These are phyloP conservation scores for Aspergillus sojae DNA, from an alignment of 2,329 filamentous ascomycete genomes.

Conservation along the genomic window DNA sequence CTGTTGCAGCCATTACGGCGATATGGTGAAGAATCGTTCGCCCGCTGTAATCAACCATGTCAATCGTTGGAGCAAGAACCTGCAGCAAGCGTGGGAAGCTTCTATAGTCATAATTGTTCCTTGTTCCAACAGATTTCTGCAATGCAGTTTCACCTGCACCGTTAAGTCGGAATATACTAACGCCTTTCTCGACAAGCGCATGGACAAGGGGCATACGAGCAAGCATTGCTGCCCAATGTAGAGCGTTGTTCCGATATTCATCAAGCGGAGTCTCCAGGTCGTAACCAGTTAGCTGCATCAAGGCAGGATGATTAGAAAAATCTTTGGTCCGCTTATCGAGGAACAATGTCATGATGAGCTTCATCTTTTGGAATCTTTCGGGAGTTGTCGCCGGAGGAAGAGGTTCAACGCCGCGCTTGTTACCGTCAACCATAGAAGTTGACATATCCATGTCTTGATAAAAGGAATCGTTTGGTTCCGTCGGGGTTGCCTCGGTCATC, in stretches of 20 bases:
- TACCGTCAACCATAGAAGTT: conserved; percentile 32
- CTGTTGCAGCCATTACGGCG: conserved; percentile 91
- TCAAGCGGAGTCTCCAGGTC: conserved; percentile 95
- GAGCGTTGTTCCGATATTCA: conserved; percentile 77
- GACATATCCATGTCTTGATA: conserved; percentile 45
- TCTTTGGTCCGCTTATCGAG: conserved; percentile 73
- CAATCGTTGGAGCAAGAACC: conserved; percentile 84
- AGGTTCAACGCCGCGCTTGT: conserved; percentile 41
- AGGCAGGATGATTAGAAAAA: conserved; percentile 72
- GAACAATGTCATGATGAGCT: conserved; percentile 79
- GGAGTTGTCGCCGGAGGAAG: conserved; percentile 58
- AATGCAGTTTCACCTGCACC: conserved; percentile 87
- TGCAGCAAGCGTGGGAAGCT: conserved; percentile 91
- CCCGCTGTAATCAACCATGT: conserved; percentile 84
- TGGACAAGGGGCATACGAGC: conserved; percentile 81
- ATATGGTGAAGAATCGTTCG: conserved; percentile 95
- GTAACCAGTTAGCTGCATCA: conserved; percentile 72
- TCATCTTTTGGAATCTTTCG: conserved; percentile 77
- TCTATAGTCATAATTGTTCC: conserved; percentile 88
- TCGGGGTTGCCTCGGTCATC: conserved; percentile 46
- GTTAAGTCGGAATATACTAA: conserved; percentile 86
- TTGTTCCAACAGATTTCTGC: conserved; percentile 89
- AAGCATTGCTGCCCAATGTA: conserved; percentile 95
- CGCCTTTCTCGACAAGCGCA: conserved; percentile 78
- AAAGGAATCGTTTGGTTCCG: conserved; percentile 51